Percentiles rank a stretch among this genome's conserved stretches.
phyloP scores from a whole-genome alignment of 2,329 filamentous ascomycete species.

The Cladosporium cucumerinum region DNA sequence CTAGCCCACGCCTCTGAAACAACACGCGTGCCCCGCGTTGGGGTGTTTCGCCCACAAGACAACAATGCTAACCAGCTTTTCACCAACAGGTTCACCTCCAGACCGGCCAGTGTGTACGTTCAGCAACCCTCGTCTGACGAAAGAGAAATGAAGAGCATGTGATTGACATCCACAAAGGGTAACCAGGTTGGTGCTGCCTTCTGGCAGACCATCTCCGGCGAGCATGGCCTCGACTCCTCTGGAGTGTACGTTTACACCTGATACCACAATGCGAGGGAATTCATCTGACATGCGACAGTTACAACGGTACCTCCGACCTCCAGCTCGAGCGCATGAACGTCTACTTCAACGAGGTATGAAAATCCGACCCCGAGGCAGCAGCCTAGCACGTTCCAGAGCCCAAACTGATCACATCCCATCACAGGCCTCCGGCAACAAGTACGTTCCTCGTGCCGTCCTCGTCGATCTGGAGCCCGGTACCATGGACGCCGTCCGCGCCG shows the following conservation, averaged over 20 bases:
- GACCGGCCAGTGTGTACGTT: constrained; percentile 97
- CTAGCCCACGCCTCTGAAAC: constrained; percentile 22
- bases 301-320: constrained; percentile 97
- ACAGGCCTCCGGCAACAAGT: constrained; percentile 95
- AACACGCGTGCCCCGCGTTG: constrained; percentile 45
- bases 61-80: constrained; percentile 55
- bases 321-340: constrained; percentile 99
- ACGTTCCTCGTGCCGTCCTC: constrained; percentile 97
- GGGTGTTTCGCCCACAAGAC: constrained; percentile 39
- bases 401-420: constrained; percentile 29
- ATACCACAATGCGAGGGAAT: not conserved
- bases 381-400: constrained; percentile 4
- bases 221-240: constrained; percentile 94
- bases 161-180: constrained; percentile 59
- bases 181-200: constrained; percentile 99
- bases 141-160: constrained; percentile 15
- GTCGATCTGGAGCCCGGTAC: constrained; percentile 99
- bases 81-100: constrained; percentile 89
- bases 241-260: constrained; percentile 69
- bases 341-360: constrained; percentile 88
- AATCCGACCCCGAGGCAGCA: constrained; percentile 2
- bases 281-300: constrained; percentile 53
- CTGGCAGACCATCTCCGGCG: constrained; percentile 66
- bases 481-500: constrained; percentile 98
- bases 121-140: constrained; percentile 9